phyloP scores from a whole-genome alignment of 1,284 basidiomycete genomes.

The Amylostereum areolatum region DNA sequence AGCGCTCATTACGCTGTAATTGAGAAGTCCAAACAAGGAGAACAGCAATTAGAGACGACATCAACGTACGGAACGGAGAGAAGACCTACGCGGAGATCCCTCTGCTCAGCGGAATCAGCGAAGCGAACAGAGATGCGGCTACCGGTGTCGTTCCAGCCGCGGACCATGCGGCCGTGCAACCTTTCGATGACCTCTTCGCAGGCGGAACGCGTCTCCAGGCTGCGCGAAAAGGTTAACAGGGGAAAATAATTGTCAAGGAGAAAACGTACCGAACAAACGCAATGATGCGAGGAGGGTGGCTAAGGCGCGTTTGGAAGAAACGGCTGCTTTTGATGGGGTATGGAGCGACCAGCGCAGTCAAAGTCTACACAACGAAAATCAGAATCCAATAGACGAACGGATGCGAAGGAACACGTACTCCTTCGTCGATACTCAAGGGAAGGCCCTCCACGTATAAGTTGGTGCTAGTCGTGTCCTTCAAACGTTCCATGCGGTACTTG shows the following conservation, averaged over 20 bases:
- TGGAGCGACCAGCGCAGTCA: constrained; percentile 53
- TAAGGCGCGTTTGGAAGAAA: constrained; percentile 69
- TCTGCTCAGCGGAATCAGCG: constrained; percentile 55
- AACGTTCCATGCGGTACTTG: constrained; percentile 66
- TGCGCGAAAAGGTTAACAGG: constrained; percentile 20
- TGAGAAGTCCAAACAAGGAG: not conserved
- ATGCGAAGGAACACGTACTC: constrained; percentile 18
- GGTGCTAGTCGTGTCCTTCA: constrained; percentile 55
- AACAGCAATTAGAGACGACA: not conserved
- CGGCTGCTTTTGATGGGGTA: constrained; percentile 64
- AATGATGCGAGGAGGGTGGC: constrained; percentile 67
- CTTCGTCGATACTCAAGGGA: constrained; percentile 50
- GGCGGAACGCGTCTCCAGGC: constrained; percentile 57
- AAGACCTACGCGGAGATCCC: constrained; percentile 36
- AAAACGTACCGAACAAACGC: constrained; percentile 61
- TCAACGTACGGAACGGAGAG: not conserved
- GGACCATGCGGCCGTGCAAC: constrained; percentile 70
- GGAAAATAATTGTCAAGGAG: not conserved
- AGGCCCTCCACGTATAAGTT: constrained; percentile 75
- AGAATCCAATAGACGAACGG: not conserved
- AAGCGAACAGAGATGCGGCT: constrained; percentile 70
- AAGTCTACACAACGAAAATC: constrained; percentile 31
- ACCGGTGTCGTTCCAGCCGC: constrained; percentile 66
- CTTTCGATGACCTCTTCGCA: constrained; percentile 70
- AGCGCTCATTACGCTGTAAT: constrained; percentile 29